Conservation (phyloP, 176 grass and related monocot genomes). For the Pontederia crassipes region DNA sequence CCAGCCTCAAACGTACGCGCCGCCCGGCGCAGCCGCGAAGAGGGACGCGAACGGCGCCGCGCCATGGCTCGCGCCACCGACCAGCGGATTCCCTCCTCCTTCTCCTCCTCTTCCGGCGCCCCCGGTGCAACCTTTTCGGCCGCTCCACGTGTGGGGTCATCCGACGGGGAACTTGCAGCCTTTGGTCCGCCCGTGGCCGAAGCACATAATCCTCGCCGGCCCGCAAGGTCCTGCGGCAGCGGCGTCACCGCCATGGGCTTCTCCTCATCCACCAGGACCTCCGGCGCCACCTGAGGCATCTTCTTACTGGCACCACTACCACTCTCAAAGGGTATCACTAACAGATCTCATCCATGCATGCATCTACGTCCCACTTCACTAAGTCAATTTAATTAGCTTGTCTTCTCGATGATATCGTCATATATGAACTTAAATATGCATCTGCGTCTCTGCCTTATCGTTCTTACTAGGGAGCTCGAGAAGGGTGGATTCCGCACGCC, state of each 20-base stretch:
- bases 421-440: no score
- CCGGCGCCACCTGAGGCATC: conserved; percentile 30
- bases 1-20: conserved; percentile 35
- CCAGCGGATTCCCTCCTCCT: conserved; percentile 48
- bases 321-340: conserved; percentile 20
- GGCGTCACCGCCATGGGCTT: conserved; percentile 10
- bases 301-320: conserved; percentile 70
- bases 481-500: conserved; percentile 31
- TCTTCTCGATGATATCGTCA: no score
- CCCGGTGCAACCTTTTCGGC: conserved; percentile 28
- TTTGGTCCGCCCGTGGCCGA: conserved; percentile 48
- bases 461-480: conserved; percentile 20
- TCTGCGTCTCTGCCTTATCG: no score
- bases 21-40: background rate
- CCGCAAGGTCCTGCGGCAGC: background rate
- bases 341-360: background rate
- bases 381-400: background rate
- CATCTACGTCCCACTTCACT: background rate
- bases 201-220: conserved; percentile 14
- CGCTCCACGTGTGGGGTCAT: conserved; percentile 32
- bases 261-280: conserved; percentile 9
- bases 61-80: conserved; percentile 37
- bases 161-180: conserved; percentile 24
- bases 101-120: conserved; percentile 19
- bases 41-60: conserved; percentile 26